Evolutionary conservation across 2,329 filamentous ascomycete genomes (phyloP).

Genomic region (Penicillium brevicompactum): DNA sequence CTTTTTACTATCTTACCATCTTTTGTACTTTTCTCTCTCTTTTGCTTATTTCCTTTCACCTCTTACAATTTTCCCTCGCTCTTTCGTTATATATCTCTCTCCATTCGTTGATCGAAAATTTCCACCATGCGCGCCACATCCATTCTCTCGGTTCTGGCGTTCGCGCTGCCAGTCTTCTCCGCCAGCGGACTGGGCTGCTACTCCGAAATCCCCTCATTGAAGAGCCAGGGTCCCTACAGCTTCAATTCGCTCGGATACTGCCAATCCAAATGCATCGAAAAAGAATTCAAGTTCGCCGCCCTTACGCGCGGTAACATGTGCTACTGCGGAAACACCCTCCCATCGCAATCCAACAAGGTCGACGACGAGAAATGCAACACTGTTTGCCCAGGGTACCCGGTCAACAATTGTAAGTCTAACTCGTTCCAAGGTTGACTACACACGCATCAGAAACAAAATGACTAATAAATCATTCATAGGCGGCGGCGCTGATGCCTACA

Average conservation of each 20-base stretch:
- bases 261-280: constrained; percentile 13
- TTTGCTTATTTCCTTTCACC: background rate
- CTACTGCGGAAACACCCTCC: constrained; percentile 25
- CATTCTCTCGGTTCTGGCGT: constrained; percentile 15
- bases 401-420: constrained; percentile 22
- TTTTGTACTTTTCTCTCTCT: background rate
- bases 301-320: constrained; percentile 22
- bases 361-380: constrained; percentile 22
- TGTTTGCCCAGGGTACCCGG: constrained; percentile 23
- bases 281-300: constrained; percentile 17
- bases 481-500: constrained; percentile 22
- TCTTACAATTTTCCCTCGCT: background rate
- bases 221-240: constrained; percentile 4
- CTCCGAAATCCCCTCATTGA: constrained; percentile 13
- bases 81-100: background rate
- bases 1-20: background rate
- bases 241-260: constrained; percentile 21
- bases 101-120: constrained; percentile 2
- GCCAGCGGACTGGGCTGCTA: constrained; percentile 19
- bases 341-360: constrained; percentile 17
- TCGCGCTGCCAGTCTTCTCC: constrained; percentile 12
- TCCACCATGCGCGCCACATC: constrained; percentile 13
- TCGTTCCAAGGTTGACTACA: too few relatives aligned
- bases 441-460: too few relatives aligned
- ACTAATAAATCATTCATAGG: constrained; percentile 10